Percentiles rank a stretch among this genome's conserved stretches.
These are phyloP conservation scores for sorghum (Sorghum bicolor) DNA, from an alignment of 176 grass and related monocot species.

Conservation along the genomic window DNA sequence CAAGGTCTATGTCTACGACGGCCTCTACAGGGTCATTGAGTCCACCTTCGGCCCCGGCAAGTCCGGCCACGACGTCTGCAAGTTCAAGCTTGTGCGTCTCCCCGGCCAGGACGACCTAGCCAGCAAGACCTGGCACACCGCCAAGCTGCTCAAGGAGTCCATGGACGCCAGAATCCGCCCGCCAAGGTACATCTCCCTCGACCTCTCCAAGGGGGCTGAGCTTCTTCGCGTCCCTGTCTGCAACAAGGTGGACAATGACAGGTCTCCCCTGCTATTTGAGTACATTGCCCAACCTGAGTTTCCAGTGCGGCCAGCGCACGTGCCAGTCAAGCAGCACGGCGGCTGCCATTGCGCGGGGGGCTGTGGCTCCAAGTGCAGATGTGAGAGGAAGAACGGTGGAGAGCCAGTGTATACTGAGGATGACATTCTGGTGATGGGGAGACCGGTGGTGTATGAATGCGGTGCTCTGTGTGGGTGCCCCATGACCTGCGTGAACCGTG, in stretches of 20 bases:
- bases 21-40: slow-evolving; percentile 65
- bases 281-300: slow-evolving; percentile 50
- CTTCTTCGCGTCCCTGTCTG: slow-evolving; percentile 40
- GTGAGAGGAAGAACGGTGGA: slow-evolving; percentile 44
- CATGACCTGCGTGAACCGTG: slow-evolving; percentile 54
- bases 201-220: slow-evolving; percentile 64
- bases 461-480: slow-evolving; percentile 55
- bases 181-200: slow-evolving; percentile 48
- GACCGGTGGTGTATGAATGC: slow-evolving; percentile 80
- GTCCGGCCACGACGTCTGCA: slow-evolving; percentile 63
- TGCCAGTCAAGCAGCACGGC: slow-evolving; percentile 5
- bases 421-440: slow-evolving; percentile 56
- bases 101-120: slow-evolving; percentile 51
- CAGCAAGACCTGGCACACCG: slow-evolving; percentile 44
- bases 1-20: slow-evolving; percentile 79
- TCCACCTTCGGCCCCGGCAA: slow-evolving; percentile 52
- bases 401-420: slow-evolving; percentile 45
- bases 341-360: slow-evolving; percentile 39
- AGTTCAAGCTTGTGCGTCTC: slow-evolving; percentile 65
- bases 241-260: slow-evolving; percentile 61
- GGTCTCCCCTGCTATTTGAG: slow-evolving; percentile 43
- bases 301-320: not conserved
- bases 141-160: slow-evolving; percentile 48
- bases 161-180: slow-evolving; percentile 31
- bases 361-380: slow-evolving; percentile 51